Conservation (phyloP, 352 stramenopile species). For the Bremia lactucae region DNA sequence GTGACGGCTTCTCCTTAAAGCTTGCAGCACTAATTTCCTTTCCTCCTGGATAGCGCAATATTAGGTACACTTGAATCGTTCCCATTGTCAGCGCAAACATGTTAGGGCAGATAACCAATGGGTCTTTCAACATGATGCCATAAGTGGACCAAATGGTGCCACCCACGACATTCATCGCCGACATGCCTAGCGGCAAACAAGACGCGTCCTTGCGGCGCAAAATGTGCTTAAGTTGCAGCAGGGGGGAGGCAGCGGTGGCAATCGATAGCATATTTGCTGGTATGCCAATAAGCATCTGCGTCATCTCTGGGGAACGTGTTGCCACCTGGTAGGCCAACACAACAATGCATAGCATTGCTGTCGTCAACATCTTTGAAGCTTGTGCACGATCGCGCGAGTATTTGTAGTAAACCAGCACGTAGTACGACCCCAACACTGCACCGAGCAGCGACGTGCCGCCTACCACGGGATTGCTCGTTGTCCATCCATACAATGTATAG, state of each 20-base stretch:
- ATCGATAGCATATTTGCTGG: slow-evolving; percentile 65
- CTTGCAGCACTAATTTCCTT: slow-evolving; percentile 11
- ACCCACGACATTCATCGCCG: slow-evolving; percentile 64
- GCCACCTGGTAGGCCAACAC: slow-evolving; percentile 42
- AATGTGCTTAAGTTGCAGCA: slow-evolving; percentile 64
- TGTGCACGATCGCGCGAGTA: slow-evolving; percentile 35
- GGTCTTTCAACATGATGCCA: slow-evolving; percentile 50
- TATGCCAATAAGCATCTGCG: slow-evolving; percentile 57
- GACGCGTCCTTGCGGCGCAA: slow-evolving; percentile 53
- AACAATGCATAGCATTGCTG: slow-evolving; percentile 36
- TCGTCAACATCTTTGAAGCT: slow-evolving; percentile 29
- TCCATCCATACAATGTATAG: slow-evolving; percentile 66
- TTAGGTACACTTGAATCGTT: slow-evolving; percentile 56
- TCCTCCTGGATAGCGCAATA: slow-evolving; percentile 38
- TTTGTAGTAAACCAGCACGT: slow-evolving; percentile 61
- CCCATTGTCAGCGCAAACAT: slow-evolving; percentile 59
- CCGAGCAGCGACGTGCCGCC: slow-evolving; percentile 45
- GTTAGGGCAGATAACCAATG: slow-evolving; percentile 61
- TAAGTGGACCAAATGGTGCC: slow-evolving; percentile 60
- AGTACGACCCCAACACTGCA: slow-evolving; percentile 45
- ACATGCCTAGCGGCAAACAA: slow-evolving; percentile 65
- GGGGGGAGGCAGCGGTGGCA: slow-evolving; percentile 51
- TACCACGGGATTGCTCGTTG: slow-evolving; percentile 52
- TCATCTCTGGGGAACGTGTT: slow-evolving; percentile 29
- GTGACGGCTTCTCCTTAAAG: slow-evolving; percentile 7